Evolutionary conservation across 2,329 filamentous ascomycete species (phyloP).

Genomic region (Ilyonectria robusta): DNA sequence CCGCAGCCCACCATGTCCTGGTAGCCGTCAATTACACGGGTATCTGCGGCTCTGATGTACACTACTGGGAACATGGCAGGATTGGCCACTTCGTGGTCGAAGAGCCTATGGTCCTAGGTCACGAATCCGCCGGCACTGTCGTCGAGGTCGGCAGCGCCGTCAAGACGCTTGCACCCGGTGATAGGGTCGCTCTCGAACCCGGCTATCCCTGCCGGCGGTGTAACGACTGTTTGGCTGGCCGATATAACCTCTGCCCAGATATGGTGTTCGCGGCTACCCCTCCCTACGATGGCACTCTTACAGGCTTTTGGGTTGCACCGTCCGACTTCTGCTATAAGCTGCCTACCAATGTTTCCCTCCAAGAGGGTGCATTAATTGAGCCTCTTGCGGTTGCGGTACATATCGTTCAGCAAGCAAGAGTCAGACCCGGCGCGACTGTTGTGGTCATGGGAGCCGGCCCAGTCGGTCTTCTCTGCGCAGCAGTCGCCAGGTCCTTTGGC

Average conservation of each 20-base stretch:
- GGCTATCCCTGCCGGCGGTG: constrained; percentile 88
- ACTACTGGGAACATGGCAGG: constrained; percentile 11
- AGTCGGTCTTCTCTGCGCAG: constrained; percentile 56
- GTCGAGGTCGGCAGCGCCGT: constrained; percentile 77
- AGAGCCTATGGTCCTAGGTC: constrained; percentile 82
- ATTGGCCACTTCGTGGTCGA: constrained; percentile 66
- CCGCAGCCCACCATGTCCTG: constrained; percentile 12
- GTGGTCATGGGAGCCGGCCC: constrained; percentile 89
- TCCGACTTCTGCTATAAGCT: constrained; percentile 94
- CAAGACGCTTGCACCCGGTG: constrained; percentile 74
- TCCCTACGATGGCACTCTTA: constrained; percentile 87
- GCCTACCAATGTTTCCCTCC: constrained; percentile 79
- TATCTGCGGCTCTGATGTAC: constrained; percentile 18
- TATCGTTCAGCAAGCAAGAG: constrained; percentile 79
- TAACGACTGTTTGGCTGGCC: constrained; percentile 80
- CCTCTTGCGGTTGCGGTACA: constrained; percentile 88
- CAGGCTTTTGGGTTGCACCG: constrained; percentile 81
- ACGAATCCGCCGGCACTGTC: constrained; percentile 79
- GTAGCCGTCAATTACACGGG: constrained; percentile 21
- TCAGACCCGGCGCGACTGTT: constrained; percentile 80
- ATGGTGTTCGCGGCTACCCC: constrained; percentile 95
- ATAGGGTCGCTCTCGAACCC: constrained; percentile 92
- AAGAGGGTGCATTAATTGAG: constrained; percentile 91
- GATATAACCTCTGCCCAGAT: constrained; percentile 90
- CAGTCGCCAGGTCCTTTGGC: constrained; percentile 85